Conservation (phyloP, 331 rosid genomes). For the Pyracantha coccinea region DNA sequence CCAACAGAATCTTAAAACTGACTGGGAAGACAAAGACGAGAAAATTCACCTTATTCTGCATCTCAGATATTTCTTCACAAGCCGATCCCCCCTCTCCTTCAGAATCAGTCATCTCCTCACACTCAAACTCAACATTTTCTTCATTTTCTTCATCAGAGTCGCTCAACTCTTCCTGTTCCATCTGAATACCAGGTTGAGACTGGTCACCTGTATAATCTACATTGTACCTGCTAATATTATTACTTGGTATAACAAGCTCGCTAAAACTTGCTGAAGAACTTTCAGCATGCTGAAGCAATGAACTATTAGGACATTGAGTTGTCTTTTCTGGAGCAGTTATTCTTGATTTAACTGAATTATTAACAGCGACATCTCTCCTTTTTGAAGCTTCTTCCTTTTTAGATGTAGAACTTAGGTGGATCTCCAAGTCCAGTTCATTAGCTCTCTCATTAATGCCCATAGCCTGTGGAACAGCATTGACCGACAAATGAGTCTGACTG, state of each 20-base stretch:
- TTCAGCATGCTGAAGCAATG: conserved; percentile 21
- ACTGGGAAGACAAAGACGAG: not conserved
- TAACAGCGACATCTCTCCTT: conserved; percentile 26
- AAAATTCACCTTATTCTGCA: conserved; percentile 43
- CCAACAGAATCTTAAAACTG: not conserved
- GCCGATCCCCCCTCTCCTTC: conserved; percentile 83
- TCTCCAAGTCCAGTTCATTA: conserved; percentile 79
- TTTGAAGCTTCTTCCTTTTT: conserved; percentile 34
- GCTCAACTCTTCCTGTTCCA: conserved; percentile 96
- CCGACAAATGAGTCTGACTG: conserved; percentile 26
- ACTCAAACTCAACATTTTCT: conserved; percentile 94
- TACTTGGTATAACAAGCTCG: conserved; percentile 28
- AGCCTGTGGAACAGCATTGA: conserved; percentile 21
- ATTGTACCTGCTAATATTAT: conserved; percentile 33
- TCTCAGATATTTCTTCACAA: conserved; percentile 38
- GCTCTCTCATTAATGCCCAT: conserved; percentile 30
- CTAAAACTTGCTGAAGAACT: conserved; percentile 20
- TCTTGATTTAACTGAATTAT: conserved; percentile 23
- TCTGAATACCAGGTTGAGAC: conserved; percentile 76
- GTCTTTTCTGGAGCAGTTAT: conserved; percentile 20
- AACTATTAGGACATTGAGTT: conserved; percentile 16
- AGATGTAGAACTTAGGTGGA: conserved; percentile 59
- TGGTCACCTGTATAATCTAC: conserved; percentile 52
- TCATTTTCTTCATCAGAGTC: conserved; percentile 87
- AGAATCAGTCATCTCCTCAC: conserved; percentile 94